A percentile compares a stretch with the other conserved stretches of the same genome.
Conservation (phyloP, 129 eudicot species). For the Flaveria linearis region DNA sequence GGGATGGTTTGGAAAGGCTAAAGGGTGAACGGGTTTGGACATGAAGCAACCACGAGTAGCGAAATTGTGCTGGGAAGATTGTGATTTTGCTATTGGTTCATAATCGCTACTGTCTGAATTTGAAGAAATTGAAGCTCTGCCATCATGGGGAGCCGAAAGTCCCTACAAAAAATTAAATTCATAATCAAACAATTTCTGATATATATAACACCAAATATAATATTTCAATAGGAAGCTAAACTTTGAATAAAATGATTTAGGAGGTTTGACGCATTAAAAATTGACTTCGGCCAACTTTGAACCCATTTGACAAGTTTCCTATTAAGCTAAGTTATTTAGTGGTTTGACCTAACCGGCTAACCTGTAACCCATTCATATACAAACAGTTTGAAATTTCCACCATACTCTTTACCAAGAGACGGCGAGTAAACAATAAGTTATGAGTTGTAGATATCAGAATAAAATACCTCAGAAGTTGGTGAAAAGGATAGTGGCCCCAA, state of each 20-base stretch:
- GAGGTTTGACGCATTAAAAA: not conserved
- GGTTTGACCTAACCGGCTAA: not conserved
- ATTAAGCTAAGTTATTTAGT: not conserved
- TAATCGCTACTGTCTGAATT: conserved; percentile 78
- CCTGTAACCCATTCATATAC: not conserved
- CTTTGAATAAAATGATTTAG: not conserved
- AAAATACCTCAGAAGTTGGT: conserved; percentile 68
- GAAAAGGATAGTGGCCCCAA: conserved; percentile 57
- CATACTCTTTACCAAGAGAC: not conserved
- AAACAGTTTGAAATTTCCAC: not conserved
- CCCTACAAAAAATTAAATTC: conserved; percentile 49
- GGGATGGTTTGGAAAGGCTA: conserved; percentile 55
- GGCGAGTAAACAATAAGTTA: not conserved
- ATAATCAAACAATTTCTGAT: not conserved
- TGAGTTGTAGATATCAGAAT: not conserved
- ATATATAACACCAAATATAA: not conserved
- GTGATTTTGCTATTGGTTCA: conserved; percentile 51
- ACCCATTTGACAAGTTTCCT: not conserved
- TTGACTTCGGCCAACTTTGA: not conserved
- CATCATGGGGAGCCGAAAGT: conserved; percentile 52
- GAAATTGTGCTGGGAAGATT: conserved; percentile 56
- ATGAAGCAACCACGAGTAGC: conserved; percentile 66
- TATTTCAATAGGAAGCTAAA: not conserved
- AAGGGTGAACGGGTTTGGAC: conserved; percentile 85
- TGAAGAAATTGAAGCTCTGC: conserved; percentile 72